A percentile compares a stretch with the other conserved stretches of the same genome.
These are phyloP conservation scores for Backusella luteola DNA, from an alignment of 192 early-diverging fungal species.

Conservation along the genomic window DNA sequence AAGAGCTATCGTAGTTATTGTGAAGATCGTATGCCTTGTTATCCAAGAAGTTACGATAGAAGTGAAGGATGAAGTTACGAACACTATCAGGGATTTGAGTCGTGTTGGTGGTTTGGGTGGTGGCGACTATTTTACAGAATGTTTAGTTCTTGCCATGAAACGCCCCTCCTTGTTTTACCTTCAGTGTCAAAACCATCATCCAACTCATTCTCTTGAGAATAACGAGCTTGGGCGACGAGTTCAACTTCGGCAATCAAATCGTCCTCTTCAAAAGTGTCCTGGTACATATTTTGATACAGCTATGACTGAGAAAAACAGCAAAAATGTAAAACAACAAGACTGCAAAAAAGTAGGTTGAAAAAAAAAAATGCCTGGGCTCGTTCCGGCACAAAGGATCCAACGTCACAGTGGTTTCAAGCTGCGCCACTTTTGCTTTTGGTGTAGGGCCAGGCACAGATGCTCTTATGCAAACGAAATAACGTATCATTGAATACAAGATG, in stretches of 20 bases:
- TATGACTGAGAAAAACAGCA: neutral
- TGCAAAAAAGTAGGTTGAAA: neutral
- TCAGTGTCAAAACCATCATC: slow-evolving; percentile 47
- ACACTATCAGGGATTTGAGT: slow-evolving; percentile 81
- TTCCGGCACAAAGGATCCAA: slow-evolving; percentile 4
- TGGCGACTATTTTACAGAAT: neutral
- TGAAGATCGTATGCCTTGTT: slow-evolving; percentile 85
- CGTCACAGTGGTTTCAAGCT: slow-evolving; percentile 5
- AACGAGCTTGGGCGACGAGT: slow-evolving; percentile 48
- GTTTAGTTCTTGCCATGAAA: neutral
- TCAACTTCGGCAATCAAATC: slow-evolving; percentile 62
- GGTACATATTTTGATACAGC: slow-evolving; percentile 32
- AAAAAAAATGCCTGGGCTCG: slow-evolving; percentile 12
- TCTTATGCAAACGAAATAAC: too few species aligned
- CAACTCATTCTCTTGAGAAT: slow-evolving; percentile 33
- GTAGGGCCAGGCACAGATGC: too few species aligned
- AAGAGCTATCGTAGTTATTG: slow-evolving; percentile 86
- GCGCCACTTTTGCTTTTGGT: neutral
- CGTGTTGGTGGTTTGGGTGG: slow-evolving; percentile 32
- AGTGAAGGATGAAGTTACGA: slow-evolving; percentile 78
- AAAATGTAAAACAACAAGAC: neutral
- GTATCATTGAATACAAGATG: too few species aligned
- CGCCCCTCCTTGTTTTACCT: neutral
- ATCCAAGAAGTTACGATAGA: slow-evolving; percentile 77
- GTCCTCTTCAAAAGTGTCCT: slow-evolving; percentile 50